Evolutionary conservation across 192 early-diverging fungal species (phyloP).

Genomic region (Coemansia sp.): DNA sequence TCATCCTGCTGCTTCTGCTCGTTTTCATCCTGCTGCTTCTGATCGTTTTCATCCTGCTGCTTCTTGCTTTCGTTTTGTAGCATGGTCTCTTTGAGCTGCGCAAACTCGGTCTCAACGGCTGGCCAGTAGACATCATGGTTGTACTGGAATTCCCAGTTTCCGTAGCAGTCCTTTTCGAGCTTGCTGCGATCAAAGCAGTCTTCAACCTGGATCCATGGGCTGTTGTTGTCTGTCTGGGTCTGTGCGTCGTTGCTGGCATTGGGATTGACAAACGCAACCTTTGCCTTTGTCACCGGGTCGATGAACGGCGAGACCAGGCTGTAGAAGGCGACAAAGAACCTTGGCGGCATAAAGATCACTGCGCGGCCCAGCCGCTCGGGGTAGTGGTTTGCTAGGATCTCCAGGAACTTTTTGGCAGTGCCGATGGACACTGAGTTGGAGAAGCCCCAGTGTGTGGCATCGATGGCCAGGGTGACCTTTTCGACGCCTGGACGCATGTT

Average conservation of each 20-base stretch:
- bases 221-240: slow-evolving; percentile 15
- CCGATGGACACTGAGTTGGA: slow-evolving; percentile 68
- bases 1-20: background rate
- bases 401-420: slow-evolving; percentile 76
- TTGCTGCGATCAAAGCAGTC: slow-evolving; percentile 36
- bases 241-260: slow-evolving; percentile 42
- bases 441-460: slow-evolving; percentile 70
- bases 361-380: slow-evolving; percentile 78
- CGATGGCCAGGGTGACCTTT: slow-evolving; percentile 76
- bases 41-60: too few relatives aligned
- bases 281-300: slow-evolving; percentile 85
- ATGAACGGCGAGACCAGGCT: slow-evolving; percentile 85
- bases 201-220: slow-evolving; percentile 47
- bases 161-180: slow-evolving; percentile 73
- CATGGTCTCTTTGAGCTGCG: slow-evolving; percentile 28
- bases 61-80: slow-evolving; percentile 12
- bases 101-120: slow-evolving; percentile 45
- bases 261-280: slow-evolving; percentile 81
- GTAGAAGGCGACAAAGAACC: slow-evolving; percentile 83
- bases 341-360: slow-evolving; percentile 77
- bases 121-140: slow-evolving; percentile 72
- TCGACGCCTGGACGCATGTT: slow-evolving; percentile 73
- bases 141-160: slow-evolving; percentile 68
- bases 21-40: background rate
- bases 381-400: slow-evolving; percentile 84